Percentiles rank a stretch among this genome's conserved stretches.
phyloP scores from a whole-genome alignment of 768 basidiomycete genomes.

The Tricholoma sp. region DNA sequence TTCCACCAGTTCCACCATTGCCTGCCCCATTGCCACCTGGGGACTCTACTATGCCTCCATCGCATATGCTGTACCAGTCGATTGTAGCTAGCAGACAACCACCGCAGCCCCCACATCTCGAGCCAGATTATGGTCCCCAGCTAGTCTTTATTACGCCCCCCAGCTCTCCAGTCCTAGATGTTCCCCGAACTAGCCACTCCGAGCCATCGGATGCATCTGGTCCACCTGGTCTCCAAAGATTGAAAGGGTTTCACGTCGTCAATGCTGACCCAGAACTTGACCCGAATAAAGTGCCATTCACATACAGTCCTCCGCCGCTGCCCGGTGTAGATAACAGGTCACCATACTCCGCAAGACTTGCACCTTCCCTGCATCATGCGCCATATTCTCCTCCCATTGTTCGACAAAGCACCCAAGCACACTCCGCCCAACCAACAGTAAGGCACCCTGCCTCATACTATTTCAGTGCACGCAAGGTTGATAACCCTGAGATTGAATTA shows the following conservation, averaged over 20 bases:
- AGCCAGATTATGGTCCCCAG: constrained; percentile 21
- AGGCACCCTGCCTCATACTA: background rate
- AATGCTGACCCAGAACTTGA: constrained; percentile 27
- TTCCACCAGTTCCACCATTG: constrained; percentile 1
- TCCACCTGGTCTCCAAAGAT: background rate
- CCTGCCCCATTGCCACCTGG: background rate
- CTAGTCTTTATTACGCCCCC: constrained; percentile 30
- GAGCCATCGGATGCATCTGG: background rate
- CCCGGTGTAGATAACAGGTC: constrained; percentile 7
- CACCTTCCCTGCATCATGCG: constrained; percentile 4
- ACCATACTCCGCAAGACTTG: constrained; percentile 16
- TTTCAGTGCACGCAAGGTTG: background rate
- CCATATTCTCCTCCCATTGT: background rate
- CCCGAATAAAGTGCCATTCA: constrained; percentile 2
- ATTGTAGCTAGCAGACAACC: background rate
- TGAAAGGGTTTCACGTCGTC: constrained; percentile 23
- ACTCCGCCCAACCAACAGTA: background rate
- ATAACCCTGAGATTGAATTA: background rate
- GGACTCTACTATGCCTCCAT: background rate
- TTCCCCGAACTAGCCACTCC: background rate
- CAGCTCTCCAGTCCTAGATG: constrained; percentile 16
- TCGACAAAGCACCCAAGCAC: background rate
- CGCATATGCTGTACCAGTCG: background rate
- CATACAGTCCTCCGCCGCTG: constrained; percentile 18
- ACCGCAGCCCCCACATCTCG: background rate